Conservation (phyloP, 2,329 filamentous ascomycete genomes). For the Stagonosporopsis vannaccii region DNA sequence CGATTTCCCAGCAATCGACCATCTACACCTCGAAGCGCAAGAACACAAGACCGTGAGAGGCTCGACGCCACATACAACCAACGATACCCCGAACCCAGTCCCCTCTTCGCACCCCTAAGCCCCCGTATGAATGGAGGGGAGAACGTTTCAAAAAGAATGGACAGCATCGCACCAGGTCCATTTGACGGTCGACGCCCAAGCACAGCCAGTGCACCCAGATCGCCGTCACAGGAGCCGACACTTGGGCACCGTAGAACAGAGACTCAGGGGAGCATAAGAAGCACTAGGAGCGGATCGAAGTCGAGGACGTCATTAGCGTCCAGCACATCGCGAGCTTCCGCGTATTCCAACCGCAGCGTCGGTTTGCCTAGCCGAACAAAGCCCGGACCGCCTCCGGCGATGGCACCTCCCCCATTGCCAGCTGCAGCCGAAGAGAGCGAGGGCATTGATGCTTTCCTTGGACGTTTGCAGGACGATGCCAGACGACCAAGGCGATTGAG, state of each 20-base stretch:
- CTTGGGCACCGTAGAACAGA: slow-evolving; percentile 45
- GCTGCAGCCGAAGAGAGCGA: slow-evolving; percentile 34
- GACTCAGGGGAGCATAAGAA: slow-evolving; percentile 45
- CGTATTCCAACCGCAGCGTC: slow-evolving; percentile 37
- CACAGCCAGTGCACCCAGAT: slow-evolving; percentile 44
- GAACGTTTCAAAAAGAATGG: slow-evolving; percentile 67
- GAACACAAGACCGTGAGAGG: slow-evolving; percentile 30
- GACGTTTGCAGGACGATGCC: slow-evolving; percentile 46
- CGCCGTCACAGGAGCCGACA: slow-evolving; percentile 30
- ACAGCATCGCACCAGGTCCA: slow-evolving; percentile 70
- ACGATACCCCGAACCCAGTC: slow-evolving; percentile 43
- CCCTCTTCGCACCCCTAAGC: slow-evolving; percentile 58
- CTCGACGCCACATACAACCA: slow-evolving; percentile 36
- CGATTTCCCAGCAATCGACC: slow-evolving; percentile 57
- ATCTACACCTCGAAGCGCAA: slow-evolving; percentile 33
- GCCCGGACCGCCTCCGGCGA: slow-evolving; percentile 18
- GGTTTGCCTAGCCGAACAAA: slow-evolving; percentile 35
- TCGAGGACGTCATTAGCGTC: slow-evolving; percentile 41
- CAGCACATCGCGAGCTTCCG: slow-evolving; percentile 40
- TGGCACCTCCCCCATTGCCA: slow-evolving; percentile 26
- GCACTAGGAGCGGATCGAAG: slow-evolving; percentile 36
- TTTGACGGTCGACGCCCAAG: slow-evolving; percentile 60
- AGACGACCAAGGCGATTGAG: slow-evolving; percentile 24
- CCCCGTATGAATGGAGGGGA: slow-evolving; percentile 54
- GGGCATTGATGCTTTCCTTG: slow-evolving; percentile 50